A percentile compares a stretch with the other conserved stretches of the same genome.
phyloP scores from a whole-genome alignment of 2,329 filamentous ascomycete genomes.

The Paracoccidioides lutzii region DNA sequence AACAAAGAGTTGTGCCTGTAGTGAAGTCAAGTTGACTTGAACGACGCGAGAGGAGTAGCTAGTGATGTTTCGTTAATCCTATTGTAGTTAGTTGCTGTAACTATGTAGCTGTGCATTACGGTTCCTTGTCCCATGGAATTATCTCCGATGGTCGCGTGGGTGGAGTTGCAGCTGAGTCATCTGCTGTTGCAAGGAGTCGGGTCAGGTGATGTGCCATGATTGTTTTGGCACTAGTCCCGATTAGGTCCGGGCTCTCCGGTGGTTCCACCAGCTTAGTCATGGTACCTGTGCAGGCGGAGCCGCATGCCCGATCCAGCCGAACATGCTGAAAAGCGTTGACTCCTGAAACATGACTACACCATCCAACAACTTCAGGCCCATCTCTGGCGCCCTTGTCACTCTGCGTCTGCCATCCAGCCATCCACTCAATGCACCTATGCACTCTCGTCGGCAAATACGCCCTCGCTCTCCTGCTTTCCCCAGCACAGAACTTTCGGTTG shows the following conservation, averaged over 20 bases:
- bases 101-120: no score
- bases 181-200: no score
- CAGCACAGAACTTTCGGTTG: background rate
- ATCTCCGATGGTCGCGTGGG: background rate
- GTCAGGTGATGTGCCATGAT: background rate
- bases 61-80: background rate
- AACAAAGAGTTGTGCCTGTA: background rate
- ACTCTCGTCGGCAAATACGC: background rate
- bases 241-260: background rate
- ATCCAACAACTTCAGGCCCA: background rate
- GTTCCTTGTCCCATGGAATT: no score
- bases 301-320: background rate
- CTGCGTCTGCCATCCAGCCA: background rate
- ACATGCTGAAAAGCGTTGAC: constrained; percentile 1
- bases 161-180: background rate
- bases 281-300: background rate
- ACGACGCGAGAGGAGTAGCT: background rate
- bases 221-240: background rate
- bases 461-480: background rate
- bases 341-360: constrained; percentile 4
- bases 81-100: background rate
- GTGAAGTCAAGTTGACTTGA: no score
- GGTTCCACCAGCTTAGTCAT: background rate
- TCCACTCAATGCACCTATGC: background rate
- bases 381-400: background rate